Evolutionary conservation across 2,329 filamentous ascomycete genomes (phyloP).

Genomic region (Elsinoe batatas): DNA sequence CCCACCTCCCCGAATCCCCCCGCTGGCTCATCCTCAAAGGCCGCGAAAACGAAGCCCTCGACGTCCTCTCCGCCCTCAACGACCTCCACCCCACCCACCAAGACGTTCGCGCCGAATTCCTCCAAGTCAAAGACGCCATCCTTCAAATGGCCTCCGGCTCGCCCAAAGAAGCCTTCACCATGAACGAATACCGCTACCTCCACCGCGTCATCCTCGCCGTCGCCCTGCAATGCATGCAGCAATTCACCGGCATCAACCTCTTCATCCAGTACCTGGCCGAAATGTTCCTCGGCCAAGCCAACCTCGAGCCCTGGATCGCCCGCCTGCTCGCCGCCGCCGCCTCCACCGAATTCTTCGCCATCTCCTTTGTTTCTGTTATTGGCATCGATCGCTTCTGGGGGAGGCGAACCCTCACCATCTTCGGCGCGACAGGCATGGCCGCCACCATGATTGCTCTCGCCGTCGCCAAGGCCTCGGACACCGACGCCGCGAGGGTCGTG

Average conservation of each 20-base stretch:
- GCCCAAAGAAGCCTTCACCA: slow-evolving; percentile 25
- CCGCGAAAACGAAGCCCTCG: slow-evolving; percentile 26
- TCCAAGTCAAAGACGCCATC: slow-evolving; percentile 29
- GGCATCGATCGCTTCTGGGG: slow-evolving; percentile 30
- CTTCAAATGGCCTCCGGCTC: slow-evolving; percentile 26
- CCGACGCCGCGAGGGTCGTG: slow-evolving; percentile 45
- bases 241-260: slow-evolving; percentile 29
- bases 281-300: slow-evolving; percentile 32
- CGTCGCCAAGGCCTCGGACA: slow-evolving; percentile 31
- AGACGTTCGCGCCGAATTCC: slow-evolving; percentile 20
- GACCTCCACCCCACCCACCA: slow-evolving; percentile 29
- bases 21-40: slow-evolving; percentile 28
- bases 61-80: slow-evolving; percentile 26
- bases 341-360: slow-evolving; percentile 41
- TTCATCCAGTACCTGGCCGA: slow-evolving; percentile 36
- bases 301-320: slow-evolving; percentile 23
- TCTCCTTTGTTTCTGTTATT: slow-evolving; percentile 40
- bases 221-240: slow-evolving; percentile 38
- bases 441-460: slow-evolving; percentile 27
- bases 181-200: slow-evolving; percentile 34
- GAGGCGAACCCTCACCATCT: slow-evolving; percentile 25
- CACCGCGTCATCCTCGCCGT: slow-evolving; percentile 36
- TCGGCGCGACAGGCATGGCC: slow-evolving; percentile 37
- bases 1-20: slow-evolving; percentile 25
- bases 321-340: slow-evolving; percentile 24